Evolutionary conservation across 441 rosid genomes (phyloP).

Genomic region (Erodium chrysanthum): DNA sequence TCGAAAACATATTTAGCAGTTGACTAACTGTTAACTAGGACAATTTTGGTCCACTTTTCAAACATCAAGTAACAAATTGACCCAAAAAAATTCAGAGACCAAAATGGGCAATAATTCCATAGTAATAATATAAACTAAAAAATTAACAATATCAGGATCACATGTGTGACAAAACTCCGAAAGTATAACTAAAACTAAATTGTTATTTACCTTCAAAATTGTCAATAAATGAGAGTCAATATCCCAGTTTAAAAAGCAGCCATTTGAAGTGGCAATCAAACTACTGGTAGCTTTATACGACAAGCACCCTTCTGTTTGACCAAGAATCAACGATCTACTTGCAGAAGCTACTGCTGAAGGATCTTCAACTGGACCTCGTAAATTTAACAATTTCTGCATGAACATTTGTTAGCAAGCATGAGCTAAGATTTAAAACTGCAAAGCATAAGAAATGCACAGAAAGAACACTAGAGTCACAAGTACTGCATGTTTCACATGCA

Average conservation of each 20-base stretch:
- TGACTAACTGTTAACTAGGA: background rate
- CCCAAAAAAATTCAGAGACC: background rate
- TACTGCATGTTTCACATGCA: constrained; percentile 1
- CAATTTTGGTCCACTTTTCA: background rate
- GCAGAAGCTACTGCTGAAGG: constrained; percentile 72
- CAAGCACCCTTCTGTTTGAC: constrained; percentile 61
- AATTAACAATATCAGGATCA: background rate
- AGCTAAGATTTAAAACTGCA: constrained; percentile 20
- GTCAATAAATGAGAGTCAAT: constrained; percentile 56
- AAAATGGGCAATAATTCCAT: background rate
- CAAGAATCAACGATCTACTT: constrained; percentile 53
- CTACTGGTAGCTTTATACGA: constrained; percentile 66
- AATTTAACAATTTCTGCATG: constrained; percentile 71
- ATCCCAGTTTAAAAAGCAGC: constrained; percentile 61
- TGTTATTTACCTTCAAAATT: constrained; percentile 55
- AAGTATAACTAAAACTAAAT: constrained; percentile 14
- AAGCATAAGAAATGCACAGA: constrained; percentile 6
- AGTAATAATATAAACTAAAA: background rate
- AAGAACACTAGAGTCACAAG: constrained; percentile 10
- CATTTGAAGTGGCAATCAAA: constrained; percentile 65
- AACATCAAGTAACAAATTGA: background rate
- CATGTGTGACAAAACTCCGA: background rate
- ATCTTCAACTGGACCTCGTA: constrained; percentile 74
- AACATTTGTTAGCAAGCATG: constrained; percentile 29
- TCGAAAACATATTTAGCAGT: background rate